Conservation (phyloP, 352 stramenopile genomes). For the Aphanomyces euteiches region DNA sequence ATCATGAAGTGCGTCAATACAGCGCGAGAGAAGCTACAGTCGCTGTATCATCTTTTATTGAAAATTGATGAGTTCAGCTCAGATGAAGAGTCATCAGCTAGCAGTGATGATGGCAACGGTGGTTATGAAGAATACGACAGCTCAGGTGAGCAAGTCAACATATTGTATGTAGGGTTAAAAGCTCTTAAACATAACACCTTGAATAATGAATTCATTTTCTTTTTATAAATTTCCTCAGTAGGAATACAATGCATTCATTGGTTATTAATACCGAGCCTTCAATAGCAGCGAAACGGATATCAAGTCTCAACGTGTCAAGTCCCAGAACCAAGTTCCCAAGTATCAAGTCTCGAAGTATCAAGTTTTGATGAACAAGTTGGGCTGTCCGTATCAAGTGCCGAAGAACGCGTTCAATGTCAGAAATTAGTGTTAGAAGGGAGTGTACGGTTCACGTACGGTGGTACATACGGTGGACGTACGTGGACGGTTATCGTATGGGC, state of each 20-base stretch:
- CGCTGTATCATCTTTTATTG: conserved; percentile 1
- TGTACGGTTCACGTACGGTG: background rate
- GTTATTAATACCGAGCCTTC: background rate
- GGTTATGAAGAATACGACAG: background rate
- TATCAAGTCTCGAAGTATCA: conserved; percentile 1
- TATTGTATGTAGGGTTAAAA: conserved; percentile 6
- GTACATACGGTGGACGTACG: background rate
- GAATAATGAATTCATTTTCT: no score
- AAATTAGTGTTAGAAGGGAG: background rate
- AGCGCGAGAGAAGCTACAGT: background rate
- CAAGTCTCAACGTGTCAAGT: no score
- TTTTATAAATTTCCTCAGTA: background rate
- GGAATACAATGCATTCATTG: conserved; percentile 6
- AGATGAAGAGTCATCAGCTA: conserved; percentile 8
- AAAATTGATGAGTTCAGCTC: background rate
- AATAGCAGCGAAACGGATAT: background rate
- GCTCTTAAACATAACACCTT: background rate
- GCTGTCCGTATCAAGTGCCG: background rate
- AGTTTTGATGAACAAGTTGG: background rate
- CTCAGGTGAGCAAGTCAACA: background rate
- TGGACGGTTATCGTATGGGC: no score
- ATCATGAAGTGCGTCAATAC: conserved; percentile 19
- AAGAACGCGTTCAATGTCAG: background rate
- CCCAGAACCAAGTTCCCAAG: background rate
- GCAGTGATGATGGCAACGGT: background rate